phyloP scores from a whole-genome alignment of 1,284 basidiomycete genomes.

The Salmacisia buchloeana region DNA sequence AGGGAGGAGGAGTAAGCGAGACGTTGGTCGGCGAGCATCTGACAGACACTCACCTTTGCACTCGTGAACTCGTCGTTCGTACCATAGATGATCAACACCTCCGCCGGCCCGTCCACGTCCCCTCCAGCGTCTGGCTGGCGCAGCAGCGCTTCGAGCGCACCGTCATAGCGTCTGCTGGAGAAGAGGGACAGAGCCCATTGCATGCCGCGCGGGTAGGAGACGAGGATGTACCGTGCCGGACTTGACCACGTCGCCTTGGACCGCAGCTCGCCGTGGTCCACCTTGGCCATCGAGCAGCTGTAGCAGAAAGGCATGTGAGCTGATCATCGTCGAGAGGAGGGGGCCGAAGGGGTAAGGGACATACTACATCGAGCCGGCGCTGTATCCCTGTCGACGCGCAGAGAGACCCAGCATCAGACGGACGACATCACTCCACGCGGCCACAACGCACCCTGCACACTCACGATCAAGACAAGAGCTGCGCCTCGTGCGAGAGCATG shows the following conservation, averaged over 20 bases:
- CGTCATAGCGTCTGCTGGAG: slow-evolving; percentile 14
- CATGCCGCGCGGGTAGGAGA: slow-evolving; percentile 30
- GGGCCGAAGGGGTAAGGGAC: slow-evolving; percentile 7
- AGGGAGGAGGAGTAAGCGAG: neutral
- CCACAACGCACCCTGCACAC: neutral
- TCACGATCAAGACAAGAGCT: neutral
- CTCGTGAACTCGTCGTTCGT: slow-evolving; percentile 28
- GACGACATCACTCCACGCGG: neutral
- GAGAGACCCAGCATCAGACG: neutral
- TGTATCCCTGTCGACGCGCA: slow-evolving; percentile 22
- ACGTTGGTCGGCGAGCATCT: neutral
- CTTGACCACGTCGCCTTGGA: neutral
- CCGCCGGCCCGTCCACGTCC: neutral
- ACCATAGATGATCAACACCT: slow-evolving; percentile 21
- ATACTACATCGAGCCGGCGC: slow-evolving; percentile 24
- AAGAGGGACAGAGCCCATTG: slow-evolving; percentile 31
- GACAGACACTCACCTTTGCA: neutral
- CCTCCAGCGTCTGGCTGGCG: neutral
- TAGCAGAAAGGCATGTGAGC: neutral
- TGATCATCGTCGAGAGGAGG: neutral
- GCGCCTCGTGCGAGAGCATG: neutral
- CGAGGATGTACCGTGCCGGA: slow-evolving; percentile 19
- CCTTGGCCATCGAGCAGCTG: neutral
- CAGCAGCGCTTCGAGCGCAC: slow-evolving; percentile 19
- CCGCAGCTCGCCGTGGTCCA: neutral